Conservation (phyloP, 371 early-diverging fungal genomes). For the Syncephalastrum racemosum region DNA sequence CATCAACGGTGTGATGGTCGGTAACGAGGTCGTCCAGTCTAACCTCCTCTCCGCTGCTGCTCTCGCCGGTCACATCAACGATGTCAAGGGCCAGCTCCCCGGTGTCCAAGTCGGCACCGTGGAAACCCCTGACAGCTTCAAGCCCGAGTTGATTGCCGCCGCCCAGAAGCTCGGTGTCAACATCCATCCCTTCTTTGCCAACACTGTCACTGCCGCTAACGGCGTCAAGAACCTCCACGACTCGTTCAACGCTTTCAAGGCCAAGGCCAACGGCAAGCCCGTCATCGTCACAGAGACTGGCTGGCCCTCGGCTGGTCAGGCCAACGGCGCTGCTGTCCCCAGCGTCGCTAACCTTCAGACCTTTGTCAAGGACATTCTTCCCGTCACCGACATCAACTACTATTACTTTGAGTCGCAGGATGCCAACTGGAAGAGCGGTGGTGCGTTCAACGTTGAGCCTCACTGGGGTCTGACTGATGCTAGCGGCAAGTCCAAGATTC, state of each 20-base stretch:
- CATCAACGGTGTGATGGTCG: slow-evolving; percentile 40
- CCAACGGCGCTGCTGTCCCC: slow-evolving; percentile 46
- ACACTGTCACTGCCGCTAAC: slow-evolving; percentile 17
- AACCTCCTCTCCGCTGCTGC: slow-evolving; percentile 16
- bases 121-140: slow-evolving; percentile 42
- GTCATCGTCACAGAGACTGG: slow-evolving; percentile 64
- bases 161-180: slow-evolving; percentile 52
- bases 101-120: slow-evolving; percentile 51
- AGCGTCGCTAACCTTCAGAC: slow-evolving; percentile 41
- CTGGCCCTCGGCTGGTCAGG: slow-evolving; percentile 64
- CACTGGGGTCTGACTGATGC: slow-evolving; percentile 55
- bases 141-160: slow-evolving; percentile 32
- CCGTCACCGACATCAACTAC: slow-evolving; percentile 44
- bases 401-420: slow-evolving; percentile 65
- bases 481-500: slow-evolving; percentile 24
- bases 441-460: slow-evolving; percentile 49
- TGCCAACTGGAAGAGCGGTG: slow-evolving; percentile 55
- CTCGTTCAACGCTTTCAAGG: slow-evolving; percentile 45
- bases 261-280: slow-evolving; percentile 39
- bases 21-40: slow-evolving; percentile 41
- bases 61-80: slow-evolving; percentile 33
- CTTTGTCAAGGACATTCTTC: slow-evolving; percentile 40
- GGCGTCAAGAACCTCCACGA: slow-evolving; percentile 31
- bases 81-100: slow-evolving; percentile 42
- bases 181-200: slow-evolving; percentile 59